Evolutionary conservation across 805 yeast genomes (phyloP), one percentile per base, ranked within the genome.

Genomic region (Saccharomycopsis oosterbeekiorum): DNA sequence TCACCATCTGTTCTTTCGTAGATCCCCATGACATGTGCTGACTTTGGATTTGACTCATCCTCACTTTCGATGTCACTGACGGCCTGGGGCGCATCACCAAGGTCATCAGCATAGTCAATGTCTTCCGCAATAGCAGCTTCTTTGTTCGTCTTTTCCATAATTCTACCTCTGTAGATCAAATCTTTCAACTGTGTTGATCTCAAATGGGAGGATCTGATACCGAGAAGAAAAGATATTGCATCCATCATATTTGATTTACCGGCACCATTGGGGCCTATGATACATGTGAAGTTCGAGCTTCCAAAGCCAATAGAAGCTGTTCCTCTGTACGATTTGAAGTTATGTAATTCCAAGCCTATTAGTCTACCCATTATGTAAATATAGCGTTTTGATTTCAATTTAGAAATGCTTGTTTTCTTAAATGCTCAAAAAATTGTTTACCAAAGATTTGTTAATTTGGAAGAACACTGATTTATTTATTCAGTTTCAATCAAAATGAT

Each of bases 221-320:
- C 99, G 42, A 94, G 78, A 9, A 93, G 98, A 72, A 94, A 94
- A 21, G 97, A 86, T 55, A 94, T 87, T 41, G 99, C 97, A 71
- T 94, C 99, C 88, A 94, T 92, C 84, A 94, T 88, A 70, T 94
- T 94, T 51, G 97, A 88, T 74, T 94, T 94, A 8, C 99, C 99
- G 0, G 97, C 88, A 40, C 99, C 99, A 78, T 94, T 94, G n/a
- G 98, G 98, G 1, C 99, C 99, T 62, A 94, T 88, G 64, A 94
- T 89, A 55, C 96, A 86, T 0, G 97, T 89, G 75, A 94, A 94
- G 63, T 80, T 78, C 0, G 92, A 82, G 12, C 85, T 79, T 0
- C 97, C 97, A 72, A 94, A 88, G 1, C 94, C 96, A 24, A 93
- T 82, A 4, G 79, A 78, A 17, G 89, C 80, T 0, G 81, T 79